phyloP scores from a whole-genome alignment of 1,284 basidiomycete genomes.

The Microbotryum scabiosae region DNA sequence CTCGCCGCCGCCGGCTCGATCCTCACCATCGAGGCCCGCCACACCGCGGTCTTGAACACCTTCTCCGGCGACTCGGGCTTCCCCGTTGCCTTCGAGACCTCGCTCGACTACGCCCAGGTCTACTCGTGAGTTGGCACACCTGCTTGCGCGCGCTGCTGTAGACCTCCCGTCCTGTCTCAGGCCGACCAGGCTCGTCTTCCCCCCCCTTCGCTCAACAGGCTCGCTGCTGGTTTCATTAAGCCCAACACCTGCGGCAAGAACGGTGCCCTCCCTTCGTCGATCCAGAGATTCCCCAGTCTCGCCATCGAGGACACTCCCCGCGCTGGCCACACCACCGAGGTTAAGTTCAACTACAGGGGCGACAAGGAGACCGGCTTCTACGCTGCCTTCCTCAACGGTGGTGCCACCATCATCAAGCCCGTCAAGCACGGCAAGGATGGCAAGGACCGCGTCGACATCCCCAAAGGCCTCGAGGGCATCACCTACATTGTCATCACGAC shows the following conservation, averaged over 20 bases:
- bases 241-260: constrained; percentile 4
- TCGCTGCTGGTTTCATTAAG: constrained; percentile 34
- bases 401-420: constrained; percentile 31
- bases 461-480: constrained; percentile 30
- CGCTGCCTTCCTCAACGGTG: constrained; percentile 44
- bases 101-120: constrained; percentile 33
- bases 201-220: background rate
- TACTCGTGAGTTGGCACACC: constrained; percentile 19
- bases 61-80: constrained; percentile 10
- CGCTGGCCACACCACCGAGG: constrained; percentile 29
- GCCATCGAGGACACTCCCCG: constrained; percentile 29
- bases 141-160: no score
- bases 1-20: constrained; percentile 35
- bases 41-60: constrained; percentile 44
- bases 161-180: no score
- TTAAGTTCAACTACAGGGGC: constrained; percentile 31
- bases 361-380: constrained; percentile 13
- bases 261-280: constrained; percentile 15
- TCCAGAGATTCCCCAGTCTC: constrained; percentile 44
- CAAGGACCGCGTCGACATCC: constrained; percentile 31
- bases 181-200: no score
- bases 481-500: constrained; percentile 40
- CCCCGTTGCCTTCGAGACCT: constrained; percentile 28
- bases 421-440: constrained; percentile 26
- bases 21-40: constrained; percentile 46